phyloP scores from a whole-genome alignment of 345 rosid genomes.

The Lepidium aucheri region DNA sequence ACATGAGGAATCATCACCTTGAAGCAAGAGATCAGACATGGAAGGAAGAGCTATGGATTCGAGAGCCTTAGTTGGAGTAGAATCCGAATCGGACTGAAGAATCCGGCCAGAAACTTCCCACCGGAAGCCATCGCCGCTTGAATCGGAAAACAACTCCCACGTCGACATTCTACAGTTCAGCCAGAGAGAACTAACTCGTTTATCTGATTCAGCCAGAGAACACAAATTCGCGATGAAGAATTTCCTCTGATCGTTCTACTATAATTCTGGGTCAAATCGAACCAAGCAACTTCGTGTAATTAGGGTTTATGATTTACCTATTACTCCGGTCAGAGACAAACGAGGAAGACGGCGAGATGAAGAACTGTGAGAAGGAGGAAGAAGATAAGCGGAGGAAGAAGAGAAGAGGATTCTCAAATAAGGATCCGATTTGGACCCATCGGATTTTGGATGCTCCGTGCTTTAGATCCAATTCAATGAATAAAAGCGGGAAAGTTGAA shows the following conservation, averaged over 20 bases:
- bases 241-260: not conserved
- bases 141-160: slow-evolving; percentile 54
- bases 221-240: not conserved
- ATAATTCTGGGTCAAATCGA: too few species aligned
- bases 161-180: slow-evolving; percentile 44
- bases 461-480: too few species aligned
- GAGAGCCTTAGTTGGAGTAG: slow-evolving; percentile 11
- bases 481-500: too few species aligned
- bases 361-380: too few species aligned
- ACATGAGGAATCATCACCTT: slow-evolving; percentile 34
- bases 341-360: too few species aligned
- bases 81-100: slow-evolving; percentile 14
- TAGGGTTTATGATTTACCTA: too few species aligned
- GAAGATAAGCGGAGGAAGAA: too few species aligned
- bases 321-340: too few species aligned
- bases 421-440: too few species aligned
- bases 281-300: too few species aligned
- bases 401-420: too few species aligned
- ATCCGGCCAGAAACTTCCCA: slow-evolving; percentile 52
- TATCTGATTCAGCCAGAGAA: not conserved
- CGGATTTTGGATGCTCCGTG: too few species aligned
- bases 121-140: slow-evolving; percentile 40
- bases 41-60: slow-evolving; percentile 36
- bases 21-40: slow-evolving; percentile 56
- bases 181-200: not conserved